These are phyloP conservation scores for Aureobasidium sp. DNA, from an alignment of 2,329 filamentous ascomycete species.

Conservation along the genomic window DNA sequence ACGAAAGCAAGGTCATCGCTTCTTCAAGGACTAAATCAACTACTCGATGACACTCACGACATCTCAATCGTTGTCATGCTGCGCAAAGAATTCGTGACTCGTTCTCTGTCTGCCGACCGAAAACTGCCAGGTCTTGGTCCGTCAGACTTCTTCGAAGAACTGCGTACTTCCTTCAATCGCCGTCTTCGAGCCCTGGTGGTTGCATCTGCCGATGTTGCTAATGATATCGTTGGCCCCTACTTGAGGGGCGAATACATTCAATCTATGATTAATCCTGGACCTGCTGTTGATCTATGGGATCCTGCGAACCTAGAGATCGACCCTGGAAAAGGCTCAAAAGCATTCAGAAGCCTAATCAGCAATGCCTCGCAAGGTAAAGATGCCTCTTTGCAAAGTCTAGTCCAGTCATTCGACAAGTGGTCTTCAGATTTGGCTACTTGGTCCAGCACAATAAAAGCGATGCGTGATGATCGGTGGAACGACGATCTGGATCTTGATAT, in stretches of 20 bases:
- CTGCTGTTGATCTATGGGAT: slow-evolving; percentile 22
- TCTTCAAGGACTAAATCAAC: slow-evolving; percentile 42
- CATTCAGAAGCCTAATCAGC: slow-evolving; percentile 63
- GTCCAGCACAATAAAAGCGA: slow-evolving; percentile 54
- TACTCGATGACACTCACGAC: slow-evolving; percentile 5
- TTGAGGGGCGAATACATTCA: background rate
- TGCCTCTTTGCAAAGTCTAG: slow-evolving; percentile 55
- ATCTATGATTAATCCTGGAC: background rate
- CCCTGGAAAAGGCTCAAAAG: slow-evolving; percentile 27
- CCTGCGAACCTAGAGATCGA: slow-evolving; percentile 24
- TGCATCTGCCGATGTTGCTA: background rate
- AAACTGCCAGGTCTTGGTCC: slow-evolving; percentile 17
- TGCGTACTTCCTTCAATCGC: slow-evolving; percentile 12
- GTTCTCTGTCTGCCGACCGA: slow-evolving; percentile 9
- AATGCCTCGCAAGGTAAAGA: slow-evolving; percentile 67
- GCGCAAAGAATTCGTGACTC: slow-evolving; percentile 10
- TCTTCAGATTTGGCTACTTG: slow-evolving; percentile 63
- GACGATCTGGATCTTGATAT: slow-evolving; percentile 60
- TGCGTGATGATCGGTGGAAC: slow-evolving; percentile 66
- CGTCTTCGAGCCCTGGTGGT: slow-evolving; percentile 5
- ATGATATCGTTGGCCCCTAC: background rate
- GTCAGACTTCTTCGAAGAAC: slow-evolving; percentile 13
- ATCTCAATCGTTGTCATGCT: slow-evolving; percentile 1
- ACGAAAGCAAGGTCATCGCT: slow-evolving; percentile 59
- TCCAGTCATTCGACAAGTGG: slow-evolving; percentile 65